Evolutionary conservation across 306 rosid genomes (phyloP).

Genomic region (Sophora flavescens): DNA sequence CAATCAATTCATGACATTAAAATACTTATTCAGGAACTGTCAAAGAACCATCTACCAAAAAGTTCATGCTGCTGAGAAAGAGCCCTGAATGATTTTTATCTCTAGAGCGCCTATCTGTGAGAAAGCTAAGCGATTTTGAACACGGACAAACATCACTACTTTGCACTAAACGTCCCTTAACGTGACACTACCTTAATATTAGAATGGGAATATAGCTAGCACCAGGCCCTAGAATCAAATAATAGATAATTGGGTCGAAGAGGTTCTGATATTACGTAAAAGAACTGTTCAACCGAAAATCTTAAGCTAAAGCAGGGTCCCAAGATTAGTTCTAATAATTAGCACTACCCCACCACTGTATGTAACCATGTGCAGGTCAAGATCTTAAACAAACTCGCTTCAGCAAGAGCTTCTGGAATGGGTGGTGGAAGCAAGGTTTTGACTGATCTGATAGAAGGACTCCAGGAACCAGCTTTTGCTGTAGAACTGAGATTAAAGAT

Average conservation of each 20-base stretch:
- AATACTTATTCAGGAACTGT: constrained; percentile 9
- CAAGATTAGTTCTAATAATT: constrained; percentile 5
- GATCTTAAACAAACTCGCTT: constrained; percentile 91
- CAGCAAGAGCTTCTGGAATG: constrained; percentile 81
- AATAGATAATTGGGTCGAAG: constrained; percentile 20
- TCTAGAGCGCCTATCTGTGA: neutral
- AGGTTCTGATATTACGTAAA: neutral
- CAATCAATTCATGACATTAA: constrained; percentile 38
- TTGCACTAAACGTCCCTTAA: constrained; percentile 16
- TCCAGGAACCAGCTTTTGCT: constrained; percentile 79
- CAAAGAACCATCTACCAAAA: neutral
- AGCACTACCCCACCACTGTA: neutral
- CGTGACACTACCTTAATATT: constrained; percentile 12
- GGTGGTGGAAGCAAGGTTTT: constrained; percentile 85
- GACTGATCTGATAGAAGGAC: constrained; percentile 79
- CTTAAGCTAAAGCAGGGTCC: constrained; percentile 23
- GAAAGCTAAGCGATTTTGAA: neutral
- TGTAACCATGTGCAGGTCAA: constrained; percentile 69
- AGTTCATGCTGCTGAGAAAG: constrained; percentile 9
- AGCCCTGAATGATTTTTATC: neutral
- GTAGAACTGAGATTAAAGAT: constrained; percentile 89
- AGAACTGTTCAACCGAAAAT: constrained; percentile 13
- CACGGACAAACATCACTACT: constrained; percentile 10
- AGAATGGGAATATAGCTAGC: neutral
- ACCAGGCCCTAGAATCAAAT: constrained; percentile 9